Conservation (phyloP, 2,329 filamentous ascomycete species). For the Cercospora nicotianae region DNA sequence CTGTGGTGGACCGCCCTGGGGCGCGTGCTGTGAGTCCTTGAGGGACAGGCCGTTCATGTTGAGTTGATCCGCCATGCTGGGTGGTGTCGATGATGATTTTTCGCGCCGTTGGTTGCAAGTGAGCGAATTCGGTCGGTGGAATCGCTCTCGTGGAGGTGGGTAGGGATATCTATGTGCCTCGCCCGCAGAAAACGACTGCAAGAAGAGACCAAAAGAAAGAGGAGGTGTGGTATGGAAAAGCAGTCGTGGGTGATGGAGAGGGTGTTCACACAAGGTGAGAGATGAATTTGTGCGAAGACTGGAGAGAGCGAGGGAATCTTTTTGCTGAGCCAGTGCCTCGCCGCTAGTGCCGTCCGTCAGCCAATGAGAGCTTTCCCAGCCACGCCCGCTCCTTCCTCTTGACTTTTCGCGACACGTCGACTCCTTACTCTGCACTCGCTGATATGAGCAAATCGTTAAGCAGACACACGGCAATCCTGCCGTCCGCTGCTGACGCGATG, state of each 20-base stretch:
- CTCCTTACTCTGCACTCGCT: not conserved
- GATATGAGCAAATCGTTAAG: not conserved
- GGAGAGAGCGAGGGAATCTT: not conserved
- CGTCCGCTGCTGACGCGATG: not conserved
- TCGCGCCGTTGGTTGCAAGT: conserved; percentile 22
- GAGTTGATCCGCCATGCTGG: conserved; percentile 73
- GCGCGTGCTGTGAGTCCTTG: conserved; percentile 63
- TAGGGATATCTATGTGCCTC: conserved; percentile 21
- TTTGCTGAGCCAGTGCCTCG: not conserved
- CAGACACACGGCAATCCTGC: not conserved
- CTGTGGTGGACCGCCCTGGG: conserved; percentile 38
- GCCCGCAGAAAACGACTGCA: conserved; percentile 25
- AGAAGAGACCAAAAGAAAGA: conserved; percentile 24
- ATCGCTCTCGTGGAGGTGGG: conserved; percentile 6
- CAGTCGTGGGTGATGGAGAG: conserved; percentile 6
- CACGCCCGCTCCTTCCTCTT: not conserved
- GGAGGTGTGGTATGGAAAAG: conserved; percentile 6
- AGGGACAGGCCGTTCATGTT: conserved; percentile 77
- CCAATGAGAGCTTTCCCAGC: not conserved
- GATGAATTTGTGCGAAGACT: not conserved
- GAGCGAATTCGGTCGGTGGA: conserved; percentile 35
- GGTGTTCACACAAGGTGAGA: conserved; percentile 2
- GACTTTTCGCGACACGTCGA: not conserved
- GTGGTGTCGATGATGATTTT: conserved; percentile 13
- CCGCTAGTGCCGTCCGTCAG: not conserved